These are phyloP conservation scores for Pichia sp. DNA, from an alignment of 1,139 yeast species.

Conservation along the genomic window DNA sequence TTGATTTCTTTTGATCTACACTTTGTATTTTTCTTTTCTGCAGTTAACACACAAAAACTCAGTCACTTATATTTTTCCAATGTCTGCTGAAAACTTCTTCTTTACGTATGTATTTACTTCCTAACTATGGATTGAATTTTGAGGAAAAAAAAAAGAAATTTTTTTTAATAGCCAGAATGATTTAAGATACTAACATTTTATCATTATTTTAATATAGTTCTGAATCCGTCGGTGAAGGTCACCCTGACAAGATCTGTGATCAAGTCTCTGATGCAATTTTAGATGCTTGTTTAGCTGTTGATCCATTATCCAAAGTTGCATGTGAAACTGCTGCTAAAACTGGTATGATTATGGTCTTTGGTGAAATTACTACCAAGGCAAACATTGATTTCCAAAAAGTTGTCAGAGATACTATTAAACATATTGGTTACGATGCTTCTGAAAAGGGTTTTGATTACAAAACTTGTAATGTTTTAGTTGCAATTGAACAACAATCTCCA, in stretches of 20 bases:
- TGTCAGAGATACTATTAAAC: conserved; percentile 96
- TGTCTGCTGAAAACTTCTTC: conserved; percentile 28
- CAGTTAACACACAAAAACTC: no score
- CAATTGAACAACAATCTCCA: conserved; percentile 98
- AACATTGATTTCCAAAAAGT: conserved; percentile 92
- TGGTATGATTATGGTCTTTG: conserved; percentile 98
- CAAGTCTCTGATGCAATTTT: conserved; percentile 98
- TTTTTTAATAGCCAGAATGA: neutral
- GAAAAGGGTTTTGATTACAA: conserved; percentile 98
- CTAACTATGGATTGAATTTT: neutral
- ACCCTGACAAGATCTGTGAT: conserved; percentile 99
- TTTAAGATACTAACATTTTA: neutral
- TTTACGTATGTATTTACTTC: conserved; percentile 24
- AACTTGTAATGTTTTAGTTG: conserved; percentile 97
- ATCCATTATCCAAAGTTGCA: conserved; percentile 97
- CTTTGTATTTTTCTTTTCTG: neutral
- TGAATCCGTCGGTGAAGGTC: conserved; percentile 98
- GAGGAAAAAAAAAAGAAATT: no score
- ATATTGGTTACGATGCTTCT: conserved; percentile 94
- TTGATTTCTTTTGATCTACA: neutral
- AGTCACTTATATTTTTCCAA: conserved; percentile 7
- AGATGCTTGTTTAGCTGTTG: conserved; percentile 94
- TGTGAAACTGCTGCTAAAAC: conserved; percentile 99
- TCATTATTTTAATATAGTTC: conserved; percentile 58
- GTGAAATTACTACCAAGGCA: conserved; percentile 98